These are phyloP conservation scores for Smittium culicis DNA, from an alignment of 371 early-diverging fungal species.

Conservation along the genomic window DNA sequence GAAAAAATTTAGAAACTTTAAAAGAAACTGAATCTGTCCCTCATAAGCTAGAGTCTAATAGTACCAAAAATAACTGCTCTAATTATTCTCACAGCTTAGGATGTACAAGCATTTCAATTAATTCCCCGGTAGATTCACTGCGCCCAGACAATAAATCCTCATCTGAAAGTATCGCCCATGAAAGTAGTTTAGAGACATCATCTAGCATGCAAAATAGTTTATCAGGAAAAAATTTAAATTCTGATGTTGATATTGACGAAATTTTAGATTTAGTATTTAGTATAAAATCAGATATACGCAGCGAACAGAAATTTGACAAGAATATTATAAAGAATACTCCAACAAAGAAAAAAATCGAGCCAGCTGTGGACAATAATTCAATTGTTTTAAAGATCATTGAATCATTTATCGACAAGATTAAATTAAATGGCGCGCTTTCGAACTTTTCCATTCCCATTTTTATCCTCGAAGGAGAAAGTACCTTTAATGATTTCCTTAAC, in stretches of 20 bases:
- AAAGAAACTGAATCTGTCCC: neutral
- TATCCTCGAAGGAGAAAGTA: neutral
- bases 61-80: neutral
- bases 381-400: too few species aligned
- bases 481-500: neutral
- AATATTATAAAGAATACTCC: too few species aligned
- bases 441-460: neutral
- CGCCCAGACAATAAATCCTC: too few species aligned
- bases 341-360: too few species aligned
- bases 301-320: too few species aligned
- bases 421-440: neutral
- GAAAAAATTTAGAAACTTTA: neutral
- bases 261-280: neutral
- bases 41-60: neutral
- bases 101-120: neutral
- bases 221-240: neutral
- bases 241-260: neutral
- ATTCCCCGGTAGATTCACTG: too few species aligned
- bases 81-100: neutral
- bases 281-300: neutral
- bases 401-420: neutral
- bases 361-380: too few species aligned
- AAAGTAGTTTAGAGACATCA: neutral
- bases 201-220: neutral
- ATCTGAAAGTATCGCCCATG: too few species aligned